A percentile compares a stretch with the other conserved stretches of the same genome.
phyloP scores from a whole-genome alignment of 2,329 filamentous ascomycete species.

The Colletotrichum tropicale region DNA sequence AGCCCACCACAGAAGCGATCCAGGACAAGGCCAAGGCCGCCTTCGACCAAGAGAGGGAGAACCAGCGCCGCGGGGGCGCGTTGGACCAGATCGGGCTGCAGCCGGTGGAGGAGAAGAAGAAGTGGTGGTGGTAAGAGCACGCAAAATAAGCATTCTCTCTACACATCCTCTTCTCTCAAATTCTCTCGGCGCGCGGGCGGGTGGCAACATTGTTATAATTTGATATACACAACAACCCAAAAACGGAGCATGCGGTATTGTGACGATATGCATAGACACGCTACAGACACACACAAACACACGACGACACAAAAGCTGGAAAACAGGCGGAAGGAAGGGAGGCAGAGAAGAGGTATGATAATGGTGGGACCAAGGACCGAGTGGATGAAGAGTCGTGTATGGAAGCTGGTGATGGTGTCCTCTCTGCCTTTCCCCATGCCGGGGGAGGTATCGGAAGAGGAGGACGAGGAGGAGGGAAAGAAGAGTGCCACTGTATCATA shows the following conservation, averaged over 20 bases:
- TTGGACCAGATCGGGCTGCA: constrained; percentile 53
- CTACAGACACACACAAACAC: not conserved
- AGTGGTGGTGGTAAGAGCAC: constrained; percentile 45
- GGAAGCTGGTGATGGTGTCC: not conserved
- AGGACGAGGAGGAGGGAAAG: not conserved
- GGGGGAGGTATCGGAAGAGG: not conserved
- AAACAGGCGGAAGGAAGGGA: not conserved
- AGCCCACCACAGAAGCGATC: constrained; percentile 33
- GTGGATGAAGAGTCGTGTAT: not conserved
- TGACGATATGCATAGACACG: constrained; percentile 3
- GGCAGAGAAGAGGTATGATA: not conserved
- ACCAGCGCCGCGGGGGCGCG: constrained; percentile 54
- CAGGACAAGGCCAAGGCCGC: constrained; percentile 46
- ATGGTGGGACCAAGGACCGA: not conserved
- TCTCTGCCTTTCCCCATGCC: not conserved
- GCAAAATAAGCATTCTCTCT: not conserved
- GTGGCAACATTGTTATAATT: constrained; percentile 2
- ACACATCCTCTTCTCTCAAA: not conserved
- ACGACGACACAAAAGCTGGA: not conserved
- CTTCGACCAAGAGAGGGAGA: constrained; percentile 55
- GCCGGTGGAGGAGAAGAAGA: constrained; percentile 39
- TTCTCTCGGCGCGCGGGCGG: not conserved
- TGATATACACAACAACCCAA: not conserved
- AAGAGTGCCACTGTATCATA: constrained; percentile 42
- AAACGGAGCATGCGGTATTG: not conserved